phyloP scores from a whole-genome alignment of 192 early-diverging fungal genomes.

The Backusella westeae region DNA sequence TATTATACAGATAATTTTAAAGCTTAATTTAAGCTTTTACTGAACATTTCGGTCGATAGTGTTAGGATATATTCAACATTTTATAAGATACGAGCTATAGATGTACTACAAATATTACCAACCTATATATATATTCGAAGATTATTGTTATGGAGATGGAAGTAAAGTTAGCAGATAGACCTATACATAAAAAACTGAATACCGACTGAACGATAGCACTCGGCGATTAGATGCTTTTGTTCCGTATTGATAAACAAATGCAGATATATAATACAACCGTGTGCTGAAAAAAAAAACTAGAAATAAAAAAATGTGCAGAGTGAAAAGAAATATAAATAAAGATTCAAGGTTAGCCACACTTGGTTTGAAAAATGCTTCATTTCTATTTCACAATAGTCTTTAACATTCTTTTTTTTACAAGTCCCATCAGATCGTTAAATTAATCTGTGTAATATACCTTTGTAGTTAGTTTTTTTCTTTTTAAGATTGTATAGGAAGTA shows the following conservation, averaged over 20 bases:
- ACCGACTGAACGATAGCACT: neutral
- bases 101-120: neutral
- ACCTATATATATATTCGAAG: neutral
- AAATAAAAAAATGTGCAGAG: neutral
- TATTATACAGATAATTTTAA: neutral
- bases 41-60: neutral
- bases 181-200: neutral
- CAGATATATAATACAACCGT: neutral
- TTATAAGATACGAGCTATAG: neutral
- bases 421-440: neutral
- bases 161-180: neutral
- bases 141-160: neutral
- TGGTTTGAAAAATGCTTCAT: neutral
- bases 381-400: neutral
- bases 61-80: neutral
- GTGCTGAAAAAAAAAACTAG: neutral
- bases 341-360: neutral
- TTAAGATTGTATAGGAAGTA: neutral
- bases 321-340: neutral
- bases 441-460: neutral
- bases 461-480: neutral
- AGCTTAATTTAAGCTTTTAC: neutral
- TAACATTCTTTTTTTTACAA: neutral
- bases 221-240: neutral
- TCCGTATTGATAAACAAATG: neutral